These are phyloP conservation scores for Xylaria sp. DNA, from an alignment of 2,329 filamentous ascomycete species.

Conservation along the genomic window DNA sequence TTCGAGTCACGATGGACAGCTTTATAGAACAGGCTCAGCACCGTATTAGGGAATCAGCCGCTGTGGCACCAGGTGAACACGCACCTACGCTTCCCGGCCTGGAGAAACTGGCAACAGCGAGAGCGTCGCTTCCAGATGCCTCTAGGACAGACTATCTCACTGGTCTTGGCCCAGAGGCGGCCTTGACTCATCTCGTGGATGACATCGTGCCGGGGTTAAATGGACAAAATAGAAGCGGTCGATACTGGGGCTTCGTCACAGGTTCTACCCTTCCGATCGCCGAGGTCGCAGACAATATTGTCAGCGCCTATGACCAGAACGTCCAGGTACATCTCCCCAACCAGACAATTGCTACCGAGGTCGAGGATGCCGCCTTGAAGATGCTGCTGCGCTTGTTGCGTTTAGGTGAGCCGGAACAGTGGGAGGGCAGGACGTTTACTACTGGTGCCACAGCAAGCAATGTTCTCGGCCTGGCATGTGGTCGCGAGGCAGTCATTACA, in stretches of 20 bases:
- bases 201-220: conserved; percentile 71
- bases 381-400: conserved; percentile 76
- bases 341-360: conserved; percentile 78
- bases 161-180: conserved; percentile 47
- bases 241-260: conserved; percentile 91
- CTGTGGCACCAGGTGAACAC: conserved; percentile 32
- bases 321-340: conserved; percentile 82
- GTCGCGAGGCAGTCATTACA: conserved; percentile 71
- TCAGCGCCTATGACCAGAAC: conserved; percentile 84
- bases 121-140: conserved; percentile 55
- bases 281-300: conserved; percentile 84
- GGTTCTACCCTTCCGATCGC: conserved; percentile 84
- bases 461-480: conserved; percentile 77
- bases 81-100: conserved; percentile 55
- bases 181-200: conserved; percentile 58
- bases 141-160: conserved; percentile 50
- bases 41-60: conserved; percentile 42
- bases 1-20: conserved; percentile 28
- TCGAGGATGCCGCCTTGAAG: conserved; percentile 78
- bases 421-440: conserved; percentile 67
- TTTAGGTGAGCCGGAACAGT: conserved; percentile 68
- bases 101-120: conserved; percentile 52
- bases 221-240: conserved; percentile 69
- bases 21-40: conserved; percentile 43
- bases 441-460: conserved; percentile 80